Evolutionary conservation across 371 early-diverging fungal species (phyloP).

Genomic region (Syncephalastrum racemosum): DNA sequence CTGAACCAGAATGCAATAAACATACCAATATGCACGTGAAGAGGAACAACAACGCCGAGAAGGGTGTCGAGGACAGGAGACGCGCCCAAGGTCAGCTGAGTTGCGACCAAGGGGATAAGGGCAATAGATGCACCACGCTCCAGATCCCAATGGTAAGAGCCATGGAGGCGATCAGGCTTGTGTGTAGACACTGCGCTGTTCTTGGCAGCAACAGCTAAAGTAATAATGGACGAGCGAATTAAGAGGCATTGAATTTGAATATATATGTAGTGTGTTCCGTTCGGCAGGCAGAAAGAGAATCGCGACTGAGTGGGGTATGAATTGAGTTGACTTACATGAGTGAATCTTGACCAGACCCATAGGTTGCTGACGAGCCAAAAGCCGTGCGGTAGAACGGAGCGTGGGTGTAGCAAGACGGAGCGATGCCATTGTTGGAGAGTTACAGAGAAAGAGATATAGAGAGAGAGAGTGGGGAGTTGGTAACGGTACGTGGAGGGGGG

Average conservation of each 20-base stretch:
- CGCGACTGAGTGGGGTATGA: too few relatives aligned
- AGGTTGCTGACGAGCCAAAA: conserved; percentile 41
- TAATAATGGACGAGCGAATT: conserved; percentile 2
- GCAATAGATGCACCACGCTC: conserved; percentile 82
- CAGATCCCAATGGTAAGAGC: conserved; percentile 82
- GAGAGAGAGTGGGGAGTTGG: conserved; percentile 2
- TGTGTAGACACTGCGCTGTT: conserved; percentile 24
- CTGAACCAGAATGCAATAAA: background rate
- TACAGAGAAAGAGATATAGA: conserved; percentile 3
- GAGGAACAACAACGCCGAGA: conserved; percentile 85
- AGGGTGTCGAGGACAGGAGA: conserved; percentile 85
- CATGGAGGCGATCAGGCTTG: conserved; percentile 47
- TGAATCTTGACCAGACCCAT: conserved; percentile 55
- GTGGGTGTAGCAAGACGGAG: conserved; percentile 45
- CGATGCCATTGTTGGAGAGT: conserved; percentile 25
- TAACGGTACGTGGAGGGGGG: conserved; percentile 5
- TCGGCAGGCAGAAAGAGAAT: too few relatives aligned
- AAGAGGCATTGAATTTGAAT: too few relatives aligned
- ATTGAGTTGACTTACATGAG: conserved; percentile 37
- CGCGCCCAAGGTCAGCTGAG: conserved; percentile 77
- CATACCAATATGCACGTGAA: conserved; percentile 88
- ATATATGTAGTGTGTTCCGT: too few relatives aligned
- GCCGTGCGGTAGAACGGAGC: conserved; percentile 38
- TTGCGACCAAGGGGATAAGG: conserved; percentile 75
- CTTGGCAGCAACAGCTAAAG: conserved; percentile 26